phyloP scores from a whole-genome alignment of 1,284 basidiomycete species.

The Inonotus obliquus region DNA sequence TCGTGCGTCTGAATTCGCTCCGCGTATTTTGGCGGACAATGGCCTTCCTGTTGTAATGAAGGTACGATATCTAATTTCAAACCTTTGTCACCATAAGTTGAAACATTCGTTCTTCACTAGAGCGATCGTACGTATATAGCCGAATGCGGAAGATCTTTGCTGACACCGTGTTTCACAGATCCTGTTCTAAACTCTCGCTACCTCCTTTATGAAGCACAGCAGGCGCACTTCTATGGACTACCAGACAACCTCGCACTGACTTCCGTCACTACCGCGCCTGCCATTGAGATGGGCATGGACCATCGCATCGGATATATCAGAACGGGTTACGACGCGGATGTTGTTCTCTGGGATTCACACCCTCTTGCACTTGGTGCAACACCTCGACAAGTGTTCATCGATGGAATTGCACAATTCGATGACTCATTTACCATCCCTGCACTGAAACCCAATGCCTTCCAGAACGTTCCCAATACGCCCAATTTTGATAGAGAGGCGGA shows the following conservation, averaged over 20 bases:
- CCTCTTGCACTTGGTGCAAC: slow-evolving; percentile 71
- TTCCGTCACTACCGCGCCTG: slow-evolving; percentile 79
- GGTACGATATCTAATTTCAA: slow-evolving; percentile 32
- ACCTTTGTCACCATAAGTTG: slow-evolving; percentile 24
- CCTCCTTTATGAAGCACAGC: slow-evolving; percentile 82
- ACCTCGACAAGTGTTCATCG: slow-evolving; percentile 71
- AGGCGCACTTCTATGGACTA: slow-evolving; percentile 78
- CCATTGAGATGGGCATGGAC: slow-evolving; percentile 70
- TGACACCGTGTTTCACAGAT: slow-evolving; percentile 26
- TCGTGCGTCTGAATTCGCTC: slow-evolving; percentile 81
- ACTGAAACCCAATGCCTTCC: slow-evolving; percentile 43
- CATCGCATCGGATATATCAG: slow-evolving; percentile 80
- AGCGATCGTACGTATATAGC: slow-evolving; percentile 28
- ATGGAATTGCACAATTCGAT: slow-evolving; percentile 59
- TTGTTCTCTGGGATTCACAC: slow-evolving; percentile 72
- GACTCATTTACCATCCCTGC: slow-evolving; percentile 32
- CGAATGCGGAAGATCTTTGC: neutral
- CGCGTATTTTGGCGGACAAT: slow-evolving; percentile 72
- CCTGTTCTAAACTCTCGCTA: slow-evolving; percentile 74
- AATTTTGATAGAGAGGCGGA: slow-evolving; percentile 52
- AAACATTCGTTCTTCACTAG: too few relatives aligned
- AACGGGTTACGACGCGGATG: slow-evolving; percentile 49
- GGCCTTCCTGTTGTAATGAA: slow-evolving; percentile 78
- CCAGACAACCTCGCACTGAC: slow-evolving; percentile 57
- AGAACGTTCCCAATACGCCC: slow-evolving; percentile 50